These are phyloP conservation scores for Erodium moschatum DNA, from an alignment of 441 rosid species.

Conservation along the genomic window DNA sequence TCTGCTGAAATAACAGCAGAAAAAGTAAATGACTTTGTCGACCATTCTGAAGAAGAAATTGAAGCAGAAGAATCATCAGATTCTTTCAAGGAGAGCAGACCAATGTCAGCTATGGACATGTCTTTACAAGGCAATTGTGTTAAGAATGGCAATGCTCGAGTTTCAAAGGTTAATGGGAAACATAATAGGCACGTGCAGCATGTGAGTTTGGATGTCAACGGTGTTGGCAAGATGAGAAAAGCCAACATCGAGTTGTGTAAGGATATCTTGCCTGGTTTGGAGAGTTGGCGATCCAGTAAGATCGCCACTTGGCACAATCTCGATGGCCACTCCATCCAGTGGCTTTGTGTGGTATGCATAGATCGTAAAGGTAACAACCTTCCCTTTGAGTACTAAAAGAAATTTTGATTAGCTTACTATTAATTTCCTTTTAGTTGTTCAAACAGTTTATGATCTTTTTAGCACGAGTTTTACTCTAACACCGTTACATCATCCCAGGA, in stretches of 20 bases:
- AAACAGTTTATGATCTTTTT: background rate
- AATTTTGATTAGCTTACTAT: background rate
- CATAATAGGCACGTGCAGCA: conserved; percentile 53
- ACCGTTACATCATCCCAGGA: conserved; percentile 35
- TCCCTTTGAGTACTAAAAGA: background rate
- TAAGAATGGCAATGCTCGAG: conserved; percentile 45
- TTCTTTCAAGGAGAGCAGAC: conserved; percentile 36
- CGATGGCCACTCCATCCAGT: conserved; percentile 81
- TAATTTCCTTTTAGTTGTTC: background rate
- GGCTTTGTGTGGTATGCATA: conserved; percentile 81
- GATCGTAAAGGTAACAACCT: conserved; percentile 52
- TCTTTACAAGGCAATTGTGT: conserved; percentile 33
- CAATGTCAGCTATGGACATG: conserved; percentile 44
- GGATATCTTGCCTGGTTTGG: conserved; percentile 80
- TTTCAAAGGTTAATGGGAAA: conserved; percentile 78
- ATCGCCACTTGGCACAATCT: conserved; percentile 78
- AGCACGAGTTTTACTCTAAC: background rate
- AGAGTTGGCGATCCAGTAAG: conserved; percentile 84
- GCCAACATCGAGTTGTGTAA: conserved; percentile 57
- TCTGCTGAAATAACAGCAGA: conserved; percentile 74
- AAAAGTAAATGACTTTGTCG: conserved; percentile 51
- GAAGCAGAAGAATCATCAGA: conserved; percentile 49
- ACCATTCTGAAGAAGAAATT: conserved; percentile 64
- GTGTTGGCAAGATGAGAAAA: conserved; percentile 52
- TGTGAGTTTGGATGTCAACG: conserved; percentile 34